These are phyloP conservation scores for Colletotrichum sp. DNA, from an alignment of 2,329 filamentous ascomycete genomes.

Conservation along the genomic window DNA sequence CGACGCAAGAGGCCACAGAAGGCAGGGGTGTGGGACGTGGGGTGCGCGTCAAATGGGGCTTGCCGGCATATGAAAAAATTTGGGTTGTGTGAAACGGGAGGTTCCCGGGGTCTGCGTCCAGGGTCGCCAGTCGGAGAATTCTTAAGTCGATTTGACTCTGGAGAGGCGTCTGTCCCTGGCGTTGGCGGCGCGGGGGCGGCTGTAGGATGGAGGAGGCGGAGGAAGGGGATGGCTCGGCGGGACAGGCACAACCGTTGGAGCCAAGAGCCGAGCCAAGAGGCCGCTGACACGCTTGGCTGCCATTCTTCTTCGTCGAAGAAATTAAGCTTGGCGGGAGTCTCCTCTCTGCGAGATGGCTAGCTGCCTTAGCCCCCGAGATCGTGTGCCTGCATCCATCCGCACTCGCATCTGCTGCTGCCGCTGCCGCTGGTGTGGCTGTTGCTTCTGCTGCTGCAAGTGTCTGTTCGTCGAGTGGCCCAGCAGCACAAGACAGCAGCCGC, in stretches of 20 bases:
- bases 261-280: conserved; percentile 17
- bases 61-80: conserved; percentile 5
- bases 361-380: neutral
- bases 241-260: neutral
- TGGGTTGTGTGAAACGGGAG: conserved; percentile 13
- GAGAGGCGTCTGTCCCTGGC: neutral
- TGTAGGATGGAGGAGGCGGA: neutral
- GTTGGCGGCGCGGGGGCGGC: conserved; percentile 4
- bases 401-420: neutral
- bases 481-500: neutral
- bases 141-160: conserved; percentile 18
- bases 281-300: neutral
- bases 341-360: neutral
- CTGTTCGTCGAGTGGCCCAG: neutral
- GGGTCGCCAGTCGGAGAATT: conserved; percentile 16
- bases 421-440: neutral
- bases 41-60: conserved; percentile 1
- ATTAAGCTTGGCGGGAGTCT: neutral
- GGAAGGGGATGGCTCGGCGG: neutral
- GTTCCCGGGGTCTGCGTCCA: neutral
- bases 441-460: neutral
- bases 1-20: neutral
- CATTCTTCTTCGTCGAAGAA: neutral
- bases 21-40: neutral
- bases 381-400: neutral